Conservation (phyloP, 2,329 filamentous ascomycete species). For the Hypocrella siamensis region DNA sequence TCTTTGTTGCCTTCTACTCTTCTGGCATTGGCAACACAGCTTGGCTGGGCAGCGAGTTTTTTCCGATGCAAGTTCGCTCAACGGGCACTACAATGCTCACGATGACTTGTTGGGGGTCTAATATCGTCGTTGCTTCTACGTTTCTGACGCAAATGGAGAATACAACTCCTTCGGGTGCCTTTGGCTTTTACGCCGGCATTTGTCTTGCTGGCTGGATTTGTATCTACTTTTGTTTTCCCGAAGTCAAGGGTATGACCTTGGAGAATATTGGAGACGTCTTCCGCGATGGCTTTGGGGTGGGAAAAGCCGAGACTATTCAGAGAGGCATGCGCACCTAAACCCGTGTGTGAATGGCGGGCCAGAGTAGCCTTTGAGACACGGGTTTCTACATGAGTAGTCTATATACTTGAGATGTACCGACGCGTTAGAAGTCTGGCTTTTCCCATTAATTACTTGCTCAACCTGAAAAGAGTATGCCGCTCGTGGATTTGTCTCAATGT, state of each 20-base stretch:
- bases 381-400: background rate
- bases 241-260: conserved; percentile 37
- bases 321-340: conserved; percentile 10
- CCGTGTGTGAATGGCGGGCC: background rate
- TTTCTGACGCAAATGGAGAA: conserved; percentile 30
- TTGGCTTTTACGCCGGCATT: conserved; percentile 34
- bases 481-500: background rate
- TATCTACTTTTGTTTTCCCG: conserved; percentile 34
- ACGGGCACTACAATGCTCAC: conserved; percentile 32
- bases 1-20: conserved; percentile 23
- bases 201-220: conserved; percentile 24
- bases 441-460: background rate
- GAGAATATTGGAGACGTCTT: conserved; percentile 38
- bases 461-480: background rate
- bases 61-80: conserved; percentile 30
- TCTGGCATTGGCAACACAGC: conserved; percentile 27
- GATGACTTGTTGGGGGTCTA: conserved; percentile 27
- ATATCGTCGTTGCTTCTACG: conserved; percentile 32
- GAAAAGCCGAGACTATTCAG: conserved; percentile 22
- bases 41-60: conserved; percentile 30
- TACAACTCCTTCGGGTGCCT: conserved; percentile 32
- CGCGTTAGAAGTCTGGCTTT: background rate
- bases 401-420: background rate
- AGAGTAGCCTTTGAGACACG: background rate
- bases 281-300: conserved; percentile 28